phyloP scores from a whole-genome alignment of 306 rosid genomes.

The Styphnolobium japonicum region DNA sequence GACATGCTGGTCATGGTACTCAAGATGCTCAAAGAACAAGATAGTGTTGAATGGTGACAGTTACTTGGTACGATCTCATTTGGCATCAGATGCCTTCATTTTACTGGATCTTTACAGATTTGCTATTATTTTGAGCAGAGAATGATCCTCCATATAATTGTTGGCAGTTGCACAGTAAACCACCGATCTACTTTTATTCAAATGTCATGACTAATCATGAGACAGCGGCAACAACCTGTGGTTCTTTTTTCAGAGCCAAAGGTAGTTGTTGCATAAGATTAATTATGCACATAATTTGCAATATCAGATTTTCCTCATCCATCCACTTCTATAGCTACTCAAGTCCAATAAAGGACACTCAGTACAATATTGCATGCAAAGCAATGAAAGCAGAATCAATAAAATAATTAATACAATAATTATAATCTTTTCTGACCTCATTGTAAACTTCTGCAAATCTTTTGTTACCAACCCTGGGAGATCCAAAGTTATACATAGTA shows the following conservation, averaged over 20 bases:
- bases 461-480: constrained; percentile 97
- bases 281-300: neutral
- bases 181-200: neutral
- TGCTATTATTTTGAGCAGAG: neutral
- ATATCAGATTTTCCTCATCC: neutral
- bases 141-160: neutral
- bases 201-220: neutral
- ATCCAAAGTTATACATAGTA: constrained; percentile 96
- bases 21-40: neutral
- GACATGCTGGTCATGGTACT: neutral
- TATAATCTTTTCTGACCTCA: constrained; percentile 52
- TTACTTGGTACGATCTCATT: neutral
- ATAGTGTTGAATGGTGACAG: neutral
- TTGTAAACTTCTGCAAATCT: constrained; percentile 85
- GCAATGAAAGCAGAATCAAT: neutral
- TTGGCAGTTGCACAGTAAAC: too few species aligned
- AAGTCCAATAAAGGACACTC: neutral
- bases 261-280: neutral
- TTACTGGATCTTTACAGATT: neutral
- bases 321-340: neutral
- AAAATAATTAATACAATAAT: neutral
- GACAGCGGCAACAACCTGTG: neutral
- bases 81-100: neutral
- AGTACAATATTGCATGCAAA: constrained; percentile 10
- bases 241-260: neutral